Evolutionary conservation across 192 early-diverging fungal species (phyloP).

Genomic region (Mortierella claussenii): DNA sequence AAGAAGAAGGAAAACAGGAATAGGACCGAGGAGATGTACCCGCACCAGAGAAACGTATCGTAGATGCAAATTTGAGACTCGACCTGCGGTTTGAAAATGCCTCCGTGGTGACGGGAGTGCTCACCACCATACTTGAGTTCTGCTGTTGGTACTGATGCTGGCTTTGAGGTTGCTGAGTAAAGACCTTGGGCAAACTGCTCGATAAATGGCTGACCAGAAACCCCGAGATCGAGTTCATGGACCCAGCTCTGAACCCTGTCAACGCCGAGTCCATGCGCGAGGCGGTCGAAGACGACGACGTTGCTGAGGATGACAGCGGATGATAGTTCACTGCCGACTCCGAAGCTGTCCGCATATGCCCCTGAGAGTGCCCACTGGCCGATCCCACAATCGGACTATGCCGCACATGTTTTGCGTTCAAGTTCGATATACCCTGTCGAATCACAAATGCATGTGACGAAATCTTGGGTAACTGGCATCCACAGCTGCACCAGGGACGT

Average conservation of each 20-base stretch:
- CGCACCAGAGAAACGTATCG: background rate
- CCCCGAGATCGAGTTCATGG: constrained; percentile 48
- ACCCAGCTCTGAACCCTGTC: constrained; percentile 21
- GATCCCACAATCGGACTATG: constrained; percentile 21
- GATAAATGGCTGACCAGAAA: constrained; percentile 38
- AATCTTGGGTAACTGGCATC: constrained; percentile 49
- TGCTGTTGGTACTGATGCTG: background rate
- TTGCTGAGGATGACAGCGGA: too few relatives aligned
- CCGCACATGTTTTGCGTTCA: constrained; percentile 11
- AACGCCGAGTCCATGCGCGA: constrained; percentile 18
- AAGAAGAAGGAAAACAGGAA: background rate
- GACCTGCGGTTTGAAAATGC: constrained; percentile 1
- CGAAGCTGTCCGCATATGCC: constrained; percentile 30
- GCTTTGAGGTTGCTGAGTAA: constrained; percentile 3
- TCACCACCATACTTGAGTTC: constrained; percentile 28
- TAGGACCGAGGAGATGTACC: background rate
- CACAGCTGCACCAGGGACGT: constrained; percentile 40
- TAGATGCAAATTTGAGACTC: constrained; percentile 13
- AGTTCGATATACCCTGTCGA: constrained; percentile 33
- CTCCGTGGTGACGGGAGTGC: constrained; percentile 5
- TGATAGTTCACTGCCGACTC: constrained; percentile 24
- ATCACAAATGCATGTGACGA: constrained; percentile 42
- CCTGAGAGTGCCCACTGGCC: background rate
- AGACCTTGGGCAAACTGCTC: constrained; percentile 9
- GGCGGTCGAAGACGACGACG: background rate